phyloP scores from a whole-genome alignment of 2,329 filamentous ascomycete genomes.

The Talaromyces rugulosus region DNA sequence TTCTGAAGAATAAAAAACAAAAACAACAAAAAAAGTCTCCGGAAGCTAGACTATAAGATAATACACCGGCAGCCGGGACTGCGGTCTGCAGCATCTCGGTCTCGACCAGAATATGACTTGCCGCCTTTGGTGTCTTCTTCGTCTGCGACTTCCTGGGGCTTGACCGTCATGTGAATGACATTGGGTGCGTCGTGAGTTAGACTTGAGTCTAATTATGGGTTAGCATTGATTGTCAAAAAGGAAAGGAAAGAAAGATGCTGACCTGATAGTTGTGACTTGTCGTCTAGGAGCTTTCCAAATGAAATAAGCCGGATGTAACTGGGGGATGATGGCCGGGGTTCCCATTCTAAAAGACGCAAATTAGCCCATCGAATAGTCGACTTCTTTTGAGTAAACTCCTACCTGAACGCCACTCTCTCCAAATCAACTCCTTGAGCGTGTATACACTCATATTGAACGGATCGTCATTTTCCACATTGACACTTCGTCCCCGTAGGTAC shows the following conservation, averaged over 20 bases:
- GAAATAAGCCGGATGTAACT: slow-evolving; percentile 87
- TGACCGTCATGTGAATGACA: slow-evolving; percentile 91
- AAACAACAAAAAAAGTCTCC: neutral
- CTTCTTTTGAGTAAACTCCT: slow-evolving; percentile 15
- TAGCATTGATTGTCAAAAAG: neutral
- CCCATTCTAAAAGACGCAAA: slow-evolving; percentile 62
- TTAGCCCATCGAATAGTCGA: neutral
- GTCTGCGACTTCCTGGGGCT: slow-evolving; percentile 76
- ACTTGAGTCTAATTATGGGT: slow-evolving; percentile 61
- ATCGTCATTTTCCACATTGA: slow-evolving; percentile 71
- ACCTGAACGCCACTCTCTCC: slow-evolving; percentile 84
- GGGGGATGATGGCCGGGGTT: slow-evolving; percentile 76
- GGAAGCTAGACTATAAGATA: slow-evolving; percentile 48
- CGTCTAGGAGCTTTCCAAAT: slow-evolving; percentile 85
- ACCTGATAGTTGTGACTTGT: slow-evolving; percentile 83
- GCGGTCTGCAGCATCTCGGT: slow-evolving; percentile 52
- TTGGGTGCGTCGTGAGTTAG: slow-evolving; percentile 72
- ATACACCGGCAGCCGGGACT: slow-evolving; percentile 62
- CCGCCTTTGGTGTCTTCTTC: slow-evolving; percentile 71
- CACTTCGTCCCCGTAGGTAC: slow-evolving; percentile 76
- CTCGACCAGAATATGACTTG: slow-evolving; percentile 49
- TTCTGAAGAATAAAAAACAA: neutral
- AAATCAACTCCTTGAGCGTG: slow-evolving; percentile 87
- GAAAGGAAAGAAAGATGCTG: slow-evolving; percentile 30
- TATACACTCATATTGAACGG: slow-evolving; percentile 90